Conservation (phyloP, 257 asterid genomes). For the Petunia secreta region DNA sequence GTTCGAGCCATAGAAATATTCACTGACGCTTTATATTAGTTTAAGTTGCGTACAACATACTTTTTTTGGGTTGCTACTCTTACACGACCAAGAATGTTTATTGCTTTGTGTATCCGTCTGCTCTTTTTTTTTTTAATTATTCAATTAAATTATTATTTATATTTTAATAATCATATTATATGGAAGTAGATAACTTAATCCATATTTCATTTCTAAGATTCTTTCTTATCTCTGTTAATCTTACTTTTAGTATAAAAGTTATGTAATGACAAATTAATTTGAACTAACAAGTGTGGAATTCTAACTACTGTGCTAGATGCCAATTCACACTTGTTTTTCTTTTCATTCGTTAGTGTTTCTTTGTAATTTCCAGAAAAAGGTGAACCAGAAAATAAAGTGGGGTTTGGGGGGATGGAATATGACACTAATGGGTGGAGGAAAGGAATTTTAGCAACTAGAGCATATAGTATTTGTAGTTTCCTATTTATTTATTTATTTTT, state of each 20-base stretch:
- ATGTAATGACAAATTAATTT: background rate
- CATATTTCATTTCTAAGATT: constrained; percentile 1
- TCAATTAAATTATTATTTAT: background rate
- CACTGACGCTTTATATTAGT: too few species aligned
- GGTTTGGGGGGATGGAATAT: constrained; percentile 9
- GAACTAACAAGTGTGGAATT: background rate
- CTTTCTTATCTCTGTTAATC: constrained; percentile 14
- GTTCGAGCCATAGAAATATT: too few species aligned
- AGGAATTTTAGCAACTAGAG: background rate
- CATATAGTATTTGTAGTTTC: background rate
- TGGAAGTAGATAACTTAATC: constrained; percentile 10
- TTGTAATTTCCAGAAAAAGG: background rate
- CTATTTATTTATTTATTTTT: too few species aligned
- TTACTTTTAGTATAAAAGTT: background rate
- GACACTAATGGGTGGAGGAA: background rate
- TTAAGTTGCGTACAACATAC: too few species aligned
- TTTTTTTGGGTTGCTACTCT: too few species aligned
- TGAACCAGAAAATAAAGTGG: constrained; percentile 18
- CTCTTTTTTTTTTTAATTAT: background rate
- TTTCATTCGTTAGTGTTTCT: background rate
- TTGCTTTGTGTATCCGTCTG: too few species aligned
- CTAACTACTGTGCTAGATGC: background rate
- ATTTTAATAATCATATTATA: background rate
- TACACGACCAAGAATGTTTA: too few species aligned
- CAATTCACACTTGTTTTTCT: background rate